Conservation (phyloP, 2,329 filamentous ascomycete genomes). For the Lithohypha guttulata region DNA sequence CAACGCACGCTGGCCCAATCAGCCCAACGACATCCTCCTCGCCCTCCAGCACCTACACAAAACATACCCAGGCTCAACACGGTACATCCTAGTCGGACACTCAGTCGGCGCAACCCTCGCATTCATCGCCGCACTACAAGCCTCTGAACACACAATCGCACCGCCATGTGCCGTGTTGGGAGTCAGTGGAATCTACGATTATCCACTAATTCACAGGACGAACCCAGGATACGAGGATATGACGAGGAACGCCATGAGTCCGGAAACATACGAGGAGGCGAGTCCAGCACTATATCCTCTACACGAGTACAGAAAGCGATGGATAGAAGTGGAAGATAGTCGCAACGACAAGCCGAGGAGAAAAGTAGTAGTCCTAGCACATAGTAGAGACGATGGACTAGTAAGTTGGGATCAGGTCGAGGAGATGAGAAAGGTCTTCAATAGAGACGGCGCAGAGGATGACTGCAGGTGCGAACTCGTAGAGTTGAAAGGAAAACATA, state of each 20-base stretch:
- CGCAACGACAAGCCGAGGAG: constrained; percentile 29
- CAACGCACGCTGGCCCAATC: constrained; percentile 34
- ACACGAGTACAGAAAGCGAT: constrained; percentile 17
- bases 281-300: constrained; percentile 27
- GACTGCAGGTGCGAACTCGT: constrained; percentile 26
- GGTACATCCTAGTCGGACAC: constrained; percentile 36
- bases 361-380: constrained; percentile 30
- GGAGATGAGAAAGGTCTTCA: constrained; percentile 40
- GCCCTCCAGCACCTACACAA: constrained; percentile 33
- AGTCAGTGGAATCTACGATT: constrained; percentile 37
- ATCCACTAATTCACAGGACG: constrained; percentile 28
- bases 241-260: constrained; percentile 33
- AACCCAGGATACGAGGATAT: constrained; percentile 31
- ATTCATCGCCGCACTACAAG: constrained; percentile 33
- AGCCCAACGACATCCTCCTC: constrained; percentile 32
- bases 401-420: constrained; percentile 31
- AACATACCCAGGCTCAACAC: constrained; percentile 28
- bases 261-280: constrained; percentile 29
- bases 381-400: constrained; percentile 32
- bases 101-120: constrained; percentile 39
- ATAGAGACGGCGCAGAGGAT: constrained; percentile 36
- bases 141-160: constrained; percentile 11
- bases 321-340: constrained; percentile 16
- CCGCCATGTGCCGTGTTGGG: constrained; percentile 32
- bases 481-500: constrained; percentile 30